These are phyloP conservation scores for Metschnikowia santaceciliae DNA, from an alignment of 805 yeast genomes.

Conservation along the genomic window DNA sequence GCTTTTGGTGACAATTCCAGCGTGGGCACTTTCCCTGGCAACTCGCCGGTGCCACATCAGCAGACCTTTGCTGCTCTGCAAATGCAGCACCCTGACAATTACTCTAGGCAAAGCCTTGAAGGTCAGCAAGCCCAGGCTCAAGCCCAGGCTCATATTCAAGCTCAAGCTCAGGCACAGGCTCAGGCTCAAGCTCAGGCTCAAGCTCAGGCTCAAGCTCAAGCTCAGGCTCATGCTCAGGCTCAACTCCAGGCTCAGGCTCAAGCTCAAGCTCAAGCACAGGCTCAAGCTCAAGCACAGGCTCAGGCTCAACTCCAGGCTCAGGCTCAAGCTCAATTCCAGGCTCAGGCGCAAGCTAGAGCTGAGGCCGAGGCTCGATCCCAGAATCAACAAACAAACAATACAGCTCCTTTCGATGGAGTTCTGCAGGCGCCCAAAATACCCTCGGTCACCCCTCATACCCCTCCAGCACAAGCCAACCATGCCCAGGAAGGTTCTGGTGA, in stretches of 20 bases:
- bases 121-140: neutral
- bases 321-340: conserved; percentile 2
- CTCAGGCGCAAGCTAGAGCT: neutral
- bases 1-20: conserved; percentile 8
- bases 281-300: neutral
- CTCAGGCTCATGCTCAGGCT: neutral
- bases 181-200: conserved; percentile 5
- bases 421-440: neutral
- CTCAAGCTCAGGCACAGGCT: neutral
- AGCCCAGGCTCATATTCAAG: neutral
- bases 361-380: neutral
- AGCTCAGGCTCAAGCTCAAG: conserved; percentile 5
- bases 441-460: conserved; percentile 10
- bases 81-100: neutral
- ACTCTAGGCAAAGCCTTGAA: neutral
- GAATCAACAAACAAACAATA: neutral
- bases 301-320: neutral
- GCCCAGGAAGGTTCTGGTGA: conserved; percentile 1
- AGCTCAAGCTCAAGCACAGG: conserved; percentile 4
- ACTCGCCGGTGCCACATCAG: neutral
- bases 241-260: neutral
- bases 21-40: conserved; percentile 6
- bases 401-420: neutral
- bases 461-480: conserved; percentile 8
- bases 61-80: neutral